phyloP scores from a whole-genome alignment of 371 early-diverging fungal genomes.

The Syncephalis plumigaleata region DNA sequence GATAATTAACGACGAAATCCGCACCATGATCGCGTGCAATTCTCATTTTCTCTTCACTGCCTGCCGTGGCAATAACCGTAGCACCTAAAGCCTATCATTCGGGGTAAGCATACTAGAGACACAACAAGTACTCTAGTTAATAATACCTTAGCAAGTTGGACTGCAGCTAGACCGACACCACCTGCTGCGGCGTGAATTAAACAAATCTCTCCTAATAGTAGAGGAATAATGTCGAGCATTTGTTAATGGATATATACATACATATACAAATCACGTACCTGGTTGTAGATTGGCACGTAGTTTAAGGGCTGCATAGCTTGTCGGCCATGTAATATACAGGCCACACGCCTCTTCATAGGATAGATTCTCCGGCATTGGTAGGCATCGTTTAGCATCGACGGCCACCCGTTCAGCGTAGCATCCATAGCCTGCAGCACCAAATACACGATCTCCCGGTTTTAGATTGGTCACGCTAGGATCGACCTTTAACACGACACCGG shows the following conservation, averaged over 20 bases:
- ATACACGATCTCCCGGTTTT: conserved; percentile 59
- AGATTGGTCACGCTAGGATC: conserved; percentile 17
- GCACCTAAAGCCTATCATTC: conserved; percentile 60
- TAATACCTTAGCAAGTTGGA: conserved; percentile 35
- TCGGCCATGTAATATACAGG: conserved; percentile 63
- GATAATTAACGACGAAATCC: conserved; percentile 61
- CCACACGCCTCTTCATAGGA: conserved; percentile 66
- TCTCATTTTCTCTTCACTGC: conserved; percentile 50
- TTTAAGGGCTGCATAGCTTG: conserved; percentile 57
- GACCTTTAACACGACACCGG: conserved; percentile 26
- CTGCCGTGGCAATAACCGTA: conserved; percentile 71
- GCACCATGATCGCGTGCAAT: conserved; percentile 53
- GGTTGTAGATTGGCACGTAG: conserved; percentile 44
- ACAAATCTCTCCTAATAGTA: conserved; percentile 24
- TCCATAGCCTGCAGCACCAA: conserved; percentile 40
- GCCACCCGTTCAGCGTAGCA: conserved; percentile 54
- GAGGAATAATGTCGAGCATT: too few relatives aligned
- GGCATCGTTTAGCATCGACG: conserved; percentile 20
- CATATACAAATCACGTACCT: too few relatives aligned
- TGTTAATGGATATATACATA: too few relatives aligned
- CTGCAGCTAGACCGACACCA: conserved; percentile 48
- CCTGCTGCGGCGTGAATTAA: conserved; percentile 74
- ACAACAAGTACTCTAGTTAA: neutral
- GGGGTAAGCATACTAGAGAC: too few relatives aligned
- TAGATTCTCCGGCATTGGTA: conserved; percentile 46